These are phyloP conservation scores for Lentinula lateritia DNA, from an alignment of 768 basidiomycete genomes.

Conservation along the genomic window DNA sequence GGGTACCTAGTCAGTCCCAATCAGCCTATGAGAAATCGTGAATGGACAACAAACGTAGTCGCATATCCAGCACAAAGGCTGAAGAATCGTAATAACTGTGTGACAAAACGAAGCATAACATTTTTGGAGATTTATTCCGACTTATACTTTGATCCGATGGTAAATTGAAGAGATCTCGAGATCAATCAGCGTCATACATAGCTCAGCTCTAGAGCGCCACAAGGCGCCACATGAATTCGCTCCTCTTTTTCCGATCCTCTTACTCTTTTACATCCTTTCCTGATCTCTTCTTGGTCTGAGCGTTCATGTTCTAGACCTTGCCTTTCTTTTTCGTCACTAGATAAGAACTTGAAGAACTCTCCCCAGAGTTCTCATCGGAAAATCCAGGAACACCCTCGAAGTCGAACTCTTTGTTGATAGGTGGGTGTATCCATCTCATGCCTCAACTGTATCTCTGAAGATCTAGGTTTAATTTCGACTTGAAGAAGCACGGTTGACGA, in stretches of 20 bases:
- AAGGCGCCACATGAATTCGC: not conserved
- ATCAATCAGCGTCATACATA: not conserved
- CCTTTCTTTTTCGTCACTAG: not conserved
- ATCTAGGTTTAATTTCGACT: not conserved
- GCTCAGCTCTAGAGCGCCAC: not conserved
- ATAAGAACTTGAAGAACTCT: not conserved
- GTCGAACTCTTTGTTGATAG: not conserved
- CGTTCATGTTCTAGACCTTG: constrained; percentile 1
- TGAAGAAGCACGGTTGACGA: not conserved
- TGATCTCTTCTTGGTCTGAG: not conserved
- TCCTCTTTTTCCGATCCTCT: not conserved
- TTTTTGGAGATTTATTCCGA: too few species aligned
- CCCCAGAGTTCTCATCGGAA: too few species aligned
- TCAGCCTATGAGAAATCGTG: not conserved
- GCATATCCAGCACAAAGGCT: not conserved
- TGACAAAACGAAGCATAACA: not conserved
- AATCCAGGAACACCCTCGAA: not conserved
- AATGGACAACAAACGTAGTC: not conserved
- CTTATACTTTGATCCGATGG: not conserved
- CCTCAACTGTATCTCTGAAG: not conserved
- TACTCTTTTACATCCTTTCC: not conserved
- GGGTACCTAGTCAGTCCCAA: not conserved
- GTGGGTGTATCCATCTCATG: not conserved
- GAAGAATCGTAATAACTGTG: not conserved
- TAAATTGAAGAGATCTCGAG: not conserved